Base-by-base conservation (phyloP, 371 early-diverging fungal genomes). In the Nematocida minor region DNA sequence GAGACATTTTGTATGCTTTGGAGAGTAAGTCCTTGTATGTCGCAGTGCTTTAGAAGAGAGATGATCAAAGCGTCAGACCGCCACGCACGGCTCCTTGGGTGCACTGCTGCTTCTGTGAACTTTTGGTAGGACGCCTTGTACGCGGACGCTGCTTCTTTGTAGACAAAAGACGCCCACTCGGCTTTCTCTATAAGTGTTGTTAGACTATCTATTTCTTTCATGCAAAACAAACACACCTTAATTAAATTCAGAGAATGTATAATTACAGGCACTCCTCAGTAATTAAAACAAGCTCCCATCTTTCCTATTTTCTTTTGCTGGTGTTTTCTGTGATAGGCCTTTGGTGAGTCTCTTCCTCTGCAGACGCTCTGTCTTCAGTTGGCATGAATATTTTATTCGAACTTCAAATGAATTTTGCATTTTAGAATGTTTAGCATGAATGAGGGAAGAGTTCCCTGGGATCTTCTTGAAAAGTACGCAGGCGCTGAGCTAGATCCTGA, bases 201-300 rank as follows among this genome's bases (percentile, higher is more conserved):
- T 20, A 68, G 44, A 16, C 25, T 55, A 18, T 41, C 29, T 32
- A 68, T 7, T 27, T 27, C 44, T 14, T 68, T 41, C 69, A 68
- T 68, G 18, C 55, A 66, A 68, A 68, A 54, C 32, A 54, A 68
- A 54, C n/a, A n/a, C n/a, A n/a, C n/a, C n/a, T n/a, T n/a, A n/a
- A n/a, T n/a, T n/a, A n/a, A n/a, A n/a, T n/a, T n/a, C n/a, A n/a
- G n/a, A n/a, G n/a, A n/a, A n/a, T n/a, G n/a, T n/a, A n/a, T n/a
- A n/a, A n/a, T n/a, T n/a, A n/a, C n/a, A n/a, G n/a, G n/a, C n/a
- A n/a, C n/a, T n/a, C n/a, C n/a, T n/a, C n/a, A n/a, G n/a, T n/a
- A n/a, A n/a, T n/a, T n/a, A n/a, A n/a, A n/a, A n/a, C n/a, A n/a
- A n/a, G n/a, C n/a, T n/a, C n/a, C n/a, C n/a, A n/a, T n/a, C n/a